Conservation (phyloP, 148 eudicot genomes). For the Rhododendron henanense region DNA sequence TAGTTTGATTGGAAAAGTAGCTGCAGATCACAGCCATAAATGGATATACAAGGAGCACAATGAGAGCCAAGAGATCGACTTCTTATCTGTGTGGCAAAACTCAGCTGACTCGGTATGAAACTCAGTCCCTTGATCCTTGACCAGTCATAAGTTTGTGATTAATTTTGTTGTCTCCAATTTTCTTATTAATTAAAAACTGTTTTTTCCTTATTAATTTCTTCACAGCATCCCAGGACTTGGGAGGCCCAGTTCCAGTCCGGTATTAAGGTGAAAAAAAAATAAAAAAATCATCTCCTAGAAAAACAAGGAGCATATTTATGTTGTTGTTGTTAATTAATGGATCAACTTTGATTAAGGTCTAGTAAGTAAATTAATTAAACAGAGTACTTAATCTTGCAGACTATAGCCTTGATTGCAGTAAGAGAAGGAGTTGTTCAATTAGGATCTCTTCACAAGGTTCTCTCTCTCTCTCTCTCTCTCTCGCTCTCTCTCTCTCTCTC, state of each 20-base stretch:
- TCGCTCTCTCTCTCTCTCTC: background rate
- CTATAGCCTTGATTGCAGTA: slow-evolving; percentile 92
- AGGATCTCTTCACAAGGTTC: slow-evolving; percentile 79
- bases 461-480: slow-evolving; percentile 9
- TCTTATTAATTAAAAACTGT: background rate
- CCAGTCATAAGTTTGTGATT: background rate
- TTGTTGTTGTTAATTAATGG: too few species aligned
- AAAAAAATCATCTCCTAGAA: background rate
- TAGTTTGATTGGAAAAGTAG: slow-evolving; percentile 95
- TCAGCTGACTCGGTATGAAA: slow-evolving; percentile 75
- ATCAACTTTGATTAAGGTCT: background rate
- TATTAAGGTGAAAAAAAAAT: slow-evolving; percentile 52
- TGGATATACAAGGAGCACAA: slow-evolving; percentile 88
- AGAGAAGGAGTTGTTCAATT: slow-evolving; percentile 95
- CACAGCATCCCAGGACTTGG: slow-evolving; percentile 98
- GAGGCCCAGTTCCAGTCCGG: slow-evolving; percentile 99
- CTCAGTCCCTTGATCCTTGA: background rate
- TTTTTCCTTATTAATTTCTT: background rate
- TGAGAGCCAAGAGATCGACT: slow-evolving; percentile 80
- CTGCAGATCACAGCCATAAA: slow-evolving; percentile 92
- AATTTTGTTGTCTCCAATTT: background rate
- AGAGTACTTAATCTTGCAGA: slow-evolving; percentile 46
- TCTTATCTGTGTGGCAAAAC: slow-evolving; percentile 94
- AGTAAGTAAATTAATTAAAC: background rate
- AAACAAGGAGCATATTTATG: background rate